Base-by-base conservation (phyloP, 257 asterid genomes). In the Plantago major region DNA sequence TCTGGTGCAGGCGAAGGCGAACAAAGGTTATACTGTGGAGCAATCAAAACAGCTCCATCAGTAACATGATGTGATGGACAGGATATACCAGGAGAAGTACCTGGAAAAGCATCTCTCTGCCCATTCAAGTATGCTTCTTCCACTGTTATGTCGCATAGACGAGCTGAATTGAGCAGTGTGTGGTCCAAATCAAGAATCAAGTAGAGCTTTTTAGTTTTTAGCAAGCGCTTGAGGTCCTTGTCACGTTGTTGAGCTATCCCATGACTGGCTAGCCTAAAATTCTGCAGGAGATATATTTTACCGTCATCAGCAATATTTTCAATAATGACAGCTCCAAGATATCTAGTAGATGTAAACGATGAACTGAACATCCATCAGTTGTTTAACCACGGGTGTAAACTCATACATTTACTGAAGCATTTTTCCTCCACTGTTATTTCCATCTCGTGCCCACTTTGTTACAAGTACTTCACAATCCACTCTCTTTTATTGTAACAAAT, bases 131-230 rank as follows among this genome's bases (percentile, higher is more conserved):
- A 82, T 62, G 55, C 74, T 60, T 90, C 97, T 53, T 80, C 94
- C 56, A 57, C 60, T 18, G 76, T 80, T 40, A 87, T 71, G 70
- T 87, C 94, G 22, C 58, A 11, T 54, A 85, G 64, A 50, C 84
- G 81, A 50, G 89, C 74, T 64, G 97, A 90, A 66, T 87, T 85
- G 11, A 90, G 89, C 58, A 87, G 78, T 3, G 97, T 90, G 62
- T 90, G 97, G 70, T 90, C 97, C 54, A 90, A 78, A 87, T 90
- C 97, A 63, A 90, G 96, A 67, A 90, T 86, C 79, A 90, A 73
- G 72, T 59, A 77, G 19, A 90, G 88, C 57, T 90, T 90, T 66
- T 66, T 87, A 63, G 69, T 67, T 48, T 73, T 63, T 26, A 90
- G 73, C 66, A 87, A 70, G 60, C 69, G 74, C 75, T 80, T 83